Evolutionary conservation across 2,329 filamentous ascomycete species (phyloP).

Genomic region (Aspergillus sclerotialis): DNA sequence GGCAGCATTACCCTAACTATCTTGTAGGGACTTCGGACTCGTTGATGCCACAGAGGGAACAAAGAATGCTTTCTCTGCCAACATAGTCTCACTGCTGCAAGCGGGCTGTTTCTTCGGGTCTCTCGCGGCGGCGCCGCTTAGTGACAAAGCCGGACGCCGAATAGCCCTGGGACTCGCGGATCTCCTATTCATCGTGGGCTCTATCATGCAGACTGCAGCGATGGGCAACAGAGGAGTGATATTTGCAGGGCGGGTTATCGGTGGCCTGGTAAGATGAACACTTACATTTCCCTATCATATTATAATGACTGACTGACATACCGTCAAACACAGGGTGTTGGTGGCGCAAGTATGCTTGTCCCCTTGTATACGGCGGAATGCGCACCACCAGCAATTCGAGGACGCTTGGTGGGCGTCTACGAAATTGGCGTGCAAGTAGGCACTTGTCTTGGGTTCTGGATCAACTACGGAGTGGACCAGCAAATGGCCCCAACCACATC

Average conservation of each 20-base stretch:
- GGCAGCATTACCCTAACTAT: neutral
- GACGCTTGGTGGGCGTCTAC: slow-evolving; percentile 52
- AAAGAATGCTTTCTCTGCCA: slow-evolving; percentile 6
- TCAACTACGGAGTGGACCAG: slow-evolving; percentile 44
- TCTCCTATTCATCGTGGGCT: slow-evolving; percentile 50
- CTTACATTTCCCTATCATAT: slow-evolving; percentile 42
- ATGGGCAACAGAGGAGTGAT: slow-evolving; percentile 51
- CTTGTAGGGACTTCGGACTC: slow-evolving; percentile 6
- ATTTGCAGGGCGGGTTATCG: slow-evolving; percentile 52
- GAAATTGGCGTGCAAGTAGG: slow-evolving; percentile 47
- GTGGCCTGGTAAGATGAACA: slow-evolving; percentile 17
- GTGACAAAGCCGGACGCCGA: slow-evolving; percentile 46
- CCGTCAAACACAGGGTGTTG: too few species aligned
- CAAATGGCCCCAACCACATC: slow-evolving; percentile 32
- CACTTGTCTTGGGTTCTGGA: slow-evolving; percentile 39
- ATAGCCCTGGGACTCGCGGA: slow-evolving; percentile 48
- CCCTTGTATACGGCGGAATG: slow-evolving; percentile 54
- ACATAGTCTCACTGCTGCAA: slow-evolving; percentile 9
- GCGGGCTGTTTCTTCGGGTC: slow-evolving; percentile 13
- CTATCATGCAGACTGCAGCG: slow-evolving; percentile 55
- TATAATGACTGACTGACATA: too few species aligned
- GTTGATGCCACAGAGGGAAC: slow-evolving; percentile 1
- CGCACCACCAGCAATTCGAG: slow-evolving; percentile 49
- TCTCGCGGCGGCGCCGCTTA: slow-evolving; percentile 27
- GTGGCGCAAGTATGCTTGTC: slow-evolving; percentile 46